These are phyloP conservation scores for Fusarium tanahbumbuense DNA, from an alignment of 2,329 filamentous ascomycete species.

Conservation along the genomic window DNA sequence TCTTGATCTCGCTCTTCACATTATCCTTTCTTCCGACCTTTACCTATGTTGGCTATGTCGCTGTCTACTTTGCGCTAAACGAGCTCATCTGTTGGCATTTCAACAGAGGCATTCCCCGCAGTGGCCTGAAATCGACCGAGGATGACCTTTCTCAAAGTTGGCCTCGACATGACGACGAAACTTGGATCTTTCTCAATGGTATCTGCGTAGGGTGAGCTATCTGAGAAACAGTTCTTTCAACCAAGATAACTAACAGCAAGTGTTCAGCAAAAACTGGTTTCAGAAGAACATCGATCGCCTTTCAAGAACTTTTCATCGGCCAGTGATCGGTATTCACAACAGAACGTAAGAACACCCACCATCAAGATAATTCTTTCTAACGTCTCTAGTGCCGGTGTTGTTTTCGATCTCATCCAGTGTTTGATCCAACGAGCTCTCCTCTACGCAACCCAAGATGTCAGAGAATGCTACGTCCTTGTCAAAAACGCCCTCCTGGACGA, in stretches of 20 bases:
- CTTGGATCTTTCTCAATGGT: conserved; percentile 36
- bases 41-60: conserved; percentile 9
- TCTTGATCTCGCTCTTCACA: conserved; percentile 11
- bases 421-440: conserved; percentile 26
- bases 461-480: conserved; percentile 29
- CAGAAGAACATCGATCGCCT: conserved; percentile 32
- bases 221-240: rapidly evolving
- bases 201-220: conserved; percentile 26
- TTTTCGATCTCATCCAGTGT: conserved; percentile 32
- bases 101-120: conserved; percentile 15
- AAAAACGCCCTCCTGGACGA: conserved; percentile 24
- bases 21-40: neutral
- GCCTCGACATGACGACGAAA: conserved; percentile 23
- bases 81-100: conserved; percentile 23
- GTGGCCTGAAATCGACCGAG: conserved; percentile 20
- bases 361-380: neutral
- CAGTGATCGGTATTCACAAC: conserved; percentile 28
- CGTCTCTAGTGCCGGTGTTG: conserved; percentile 6
- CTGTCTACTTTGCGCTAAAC: neutral
- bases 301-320: conserved; percentile 28
- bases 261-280: conserved; percentile 23
- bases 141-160: conserved; percentile 11
- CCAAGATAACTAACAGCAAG: neutral
- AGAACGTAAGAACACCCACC: conserved; percentile 3
- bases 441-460: conserved; percentile 31